Evolutionary conservation across 371 early-diverging fungal species (phyloP).

Genomic region (Mortierella sp.): DNA sequence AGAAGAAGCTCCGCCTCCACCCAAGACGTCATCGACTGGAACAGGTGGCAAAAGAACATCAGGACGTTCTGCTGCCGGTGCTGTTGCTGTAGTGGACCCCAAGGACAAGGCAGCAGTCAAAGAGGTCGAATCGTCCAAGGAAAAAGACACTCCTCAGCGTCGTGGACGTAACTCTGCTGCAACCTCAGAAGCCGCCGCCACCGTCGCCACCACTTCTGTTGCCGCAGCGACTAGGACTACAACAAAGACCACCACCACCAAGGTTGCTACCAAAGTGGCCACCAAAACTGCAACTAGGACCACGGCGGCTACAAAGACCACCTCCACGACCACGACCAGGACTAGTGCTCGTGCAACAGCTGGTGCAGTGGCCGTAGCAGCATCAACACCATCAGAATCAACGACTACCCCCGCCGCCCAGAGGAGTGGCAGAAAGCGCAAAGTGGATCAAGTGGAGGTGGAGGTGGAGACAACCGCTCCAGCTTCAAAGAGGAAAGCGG

Average conservation of each 20-base stretch:
- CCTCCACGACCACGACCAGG: neutral
- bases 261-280: neutral
- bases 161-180: slow-evolving; percentile 19
- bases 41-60: too few species aligned
- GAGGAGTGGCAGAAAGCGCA: slow-evolving; percentile 9
- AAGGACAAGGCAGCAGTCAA: too few species aligned
- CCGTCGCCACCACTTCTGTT: neutral
- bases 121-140: too few species aligned
- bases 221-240: neutral
- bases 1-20: too few species aligned
- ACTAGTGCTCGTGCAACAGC: neutral
- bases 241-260: slow-evolving; percentile 2
- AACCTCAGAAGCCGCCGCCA: neutral
- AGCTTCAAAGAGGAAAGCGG: neutral
- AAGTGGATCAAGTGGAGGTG: too few species aligned
- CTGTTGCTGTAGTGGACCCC: too few species aligned
- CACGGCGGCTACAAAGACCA: neutral
- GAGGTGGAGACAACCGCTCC: too few species aligned
- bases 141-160: too few species aligned
- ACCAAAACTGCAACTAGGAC: slow-evolving; percentile 1
- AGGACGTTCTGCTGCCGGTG: too few species aligned
- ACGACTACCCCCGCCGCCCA: too few species aligned
- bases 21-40: too few species aligned
- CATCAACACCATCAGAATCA: too few species aligned
- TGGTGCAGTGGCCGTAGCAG: neutral